Percentiles rank a stretch among this genome's conserved stretches.
Conservation (phyloP, 2,329 filamentous ascomycete species). For the Verticillium longisporum region DNA sequence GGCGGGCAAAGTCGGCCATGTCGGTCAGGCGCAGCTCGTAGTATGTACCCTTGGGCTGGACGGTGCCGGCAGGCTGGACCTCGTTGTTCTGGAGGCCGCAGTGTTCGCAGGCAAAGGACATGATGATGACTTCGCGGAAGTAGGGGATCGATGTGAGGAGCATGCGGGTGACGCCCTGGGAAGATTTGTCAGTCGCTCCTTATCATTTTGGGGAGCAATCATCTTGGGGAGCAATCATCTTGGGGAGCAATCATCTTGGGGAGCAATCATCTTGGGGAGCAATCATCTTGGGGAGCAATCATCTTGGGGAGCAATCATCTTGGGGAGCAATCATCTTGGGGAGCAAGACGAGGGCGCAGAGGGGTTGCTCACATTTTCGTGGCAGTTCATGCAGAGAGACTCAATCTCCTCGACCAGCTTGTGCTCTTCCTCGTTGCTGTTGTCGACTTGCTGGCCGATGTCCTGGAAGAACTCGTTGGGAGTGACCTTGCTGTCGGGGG, state of each 20-base stretch:
- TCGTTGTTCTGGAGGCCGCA: constrained; percentile 89
- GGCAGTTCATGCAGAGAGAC: constrained; percentile 82
- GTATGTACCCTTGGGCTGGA: constrained; percentile 80
- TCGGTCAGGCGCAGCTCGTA: constrained; percentile 75
- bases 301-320: too few relatives aligned
- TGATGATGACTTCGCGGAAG: constrained; percentile 95
- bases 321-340: too few relatives aligned
- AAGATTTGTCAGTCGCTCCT: constrained; percentile 8
- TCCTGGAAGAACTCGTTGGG: constrained; percentile 52
- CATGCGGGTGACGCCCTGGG: constrained; percentile 73
- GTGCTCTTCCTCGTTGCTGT: constrained; percentile 36
- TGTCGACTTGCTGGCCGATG: constrained; percentile 55
- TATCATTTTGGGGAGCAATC: too few relatives aligned
- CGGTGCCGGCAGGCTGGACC: constrained; percentile 84
- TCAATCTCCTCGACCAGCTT: constrained; percentile 63
- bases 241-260: too few relatives aligned
- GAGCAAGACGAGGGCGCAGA: too few relatives aligned
- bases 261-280: too few relatives aligned
- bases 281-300: too few relatives aligned
- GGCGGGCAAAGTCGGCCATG: constrained; percentile 69
- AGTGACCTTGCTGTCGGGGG: constrained; percentile 28
- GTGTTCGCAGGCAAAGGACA: constrained; percentile 91
- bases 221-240: too few relatives aligned
- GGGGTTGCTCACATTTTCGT: constrained; percentile 55
- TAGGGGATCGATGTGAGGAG: constrained; percentile 90